Evolutionary conservation across 805 yeast species (phyloP).

Genomic region (Ogataea minuta): DNA sequence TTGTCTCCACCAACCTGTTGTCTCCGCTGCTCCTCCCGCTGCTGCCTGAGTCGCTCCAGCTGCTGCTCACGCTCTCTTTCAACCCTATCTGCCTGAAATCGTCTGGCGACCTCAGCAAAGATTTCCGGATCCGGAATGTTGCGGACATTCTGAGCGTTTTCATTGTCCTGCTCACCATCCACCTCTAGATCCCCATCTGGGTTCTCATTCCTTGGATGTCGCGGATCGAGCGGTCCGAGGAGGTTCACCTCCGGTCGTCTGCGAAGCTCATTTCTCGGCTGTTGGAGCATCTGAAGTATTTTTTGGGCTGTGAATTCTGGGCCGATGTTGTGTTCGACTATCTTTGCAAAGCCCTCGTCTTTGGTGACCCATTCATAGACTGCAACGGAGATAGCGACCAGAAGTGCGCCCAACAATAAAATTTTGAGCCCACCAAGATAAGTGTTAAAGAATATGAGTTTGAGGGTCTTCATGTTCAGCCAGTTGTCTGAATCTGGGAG

Average conservation of each 20-base stretch:
- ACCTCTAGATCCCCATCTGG: not conserved
- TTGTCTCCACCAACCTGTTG: conserved; percentile 15
- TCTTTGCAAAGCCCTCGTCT: conserved; percentile 65
- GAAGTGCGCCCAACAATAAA: conserved; percentile 23
- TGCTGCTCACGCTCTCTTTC: conserved; percentile 11
- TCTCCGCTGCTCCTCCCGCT: conserved; percentile 10
- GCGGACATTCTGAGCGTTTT: conserved; percentile 8
- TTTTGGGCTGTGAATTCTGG: conserved; percentile 45
- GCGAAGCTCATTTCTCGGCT: conserved; percentile 5
- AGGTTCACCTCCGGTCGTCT: conserved; percentile 5
- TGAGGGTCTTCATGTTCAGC: conserved; percentile 6
- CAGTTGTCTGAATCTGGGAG: conserved; percentile 5
- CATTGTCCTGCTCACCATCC: not conserved
- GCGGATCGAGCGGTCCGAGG: conserved; percentile 21
- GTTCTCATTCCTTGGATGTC: not conserved
- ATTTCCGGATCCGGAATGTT: conserved; percentile 2
- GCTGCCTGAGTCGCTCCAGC: conserved; percentile 8
- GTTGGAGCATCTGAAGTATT: conserved; percentile 17
- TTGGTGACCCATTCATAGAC: conserved; percentile 66
- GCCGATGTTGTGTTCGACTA: conserved; percentile 60
- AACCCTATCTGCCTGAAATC: not conserved
- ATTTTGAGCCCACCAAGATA: conserved; percentile 19
- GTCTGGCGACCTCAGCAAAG: conserved; percentile 12
- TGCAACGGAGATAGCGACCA: conserved; percentile 20
- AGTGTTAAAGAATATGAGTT: conserved; percentile 8